Percentiles rank a stretch among this genome's conserved stretches.
Evolutionary conservation across 1,284 basidiomycete genomes (phyloP).

Genomic region (Rhodofomes roseus): DNA sequence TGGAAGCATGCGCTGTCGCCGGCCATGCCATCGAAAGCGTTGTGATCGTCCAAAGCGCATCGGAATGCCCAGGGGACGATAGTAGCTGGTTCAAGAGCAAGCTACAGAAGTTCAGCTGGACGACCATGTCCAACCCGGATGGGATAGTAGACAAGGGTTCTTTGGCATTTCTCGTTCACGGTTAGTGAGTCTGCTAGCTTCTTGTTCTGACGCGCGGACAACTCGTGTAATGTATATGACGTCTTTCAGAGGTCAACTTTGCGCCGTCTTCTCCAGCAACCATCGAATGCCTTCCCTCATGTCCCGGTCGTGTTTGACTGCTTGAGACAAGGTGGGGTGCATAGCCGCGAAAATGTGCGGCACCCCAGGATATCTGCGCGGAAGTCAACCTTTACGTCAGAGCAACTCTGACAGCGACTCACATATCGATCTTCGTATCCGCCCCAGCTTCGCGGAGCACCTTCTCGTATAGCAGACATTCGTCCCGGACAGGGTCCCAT

Average conservation of each 20-base stretch:
- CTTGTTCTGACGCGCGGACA: no score
- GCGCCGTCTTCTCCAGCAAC: slow-evolving; percentile 4
- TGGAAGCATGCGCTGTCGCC: no score
- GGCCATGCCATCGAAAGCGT: no score
- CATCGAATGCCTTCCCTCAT: slow-evolving; percentile 7
- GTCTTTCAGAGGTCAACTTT: not conserved
- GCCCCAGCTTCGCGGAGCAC: slow-evolving; percentile 18
- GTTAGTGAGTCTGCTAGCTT: no score
- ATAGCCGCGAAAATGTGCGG: slow-evolving; percentile 11
- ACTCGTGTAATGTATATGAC: no score
- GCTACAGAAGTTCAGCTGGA: no score
- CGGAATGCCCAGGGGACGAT: no score
- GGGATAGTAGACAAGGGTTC: no score
- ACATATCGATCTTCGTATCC: slow-evolving; percentile 17
- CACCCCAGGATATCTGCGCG: slow-evolving; percentile 11
- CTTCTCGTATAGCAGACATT: slow-evolving; percentile 20
- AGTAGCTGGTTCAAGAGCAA: no score
- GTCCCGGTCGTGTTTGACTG: slow-evolving; percentile 6
- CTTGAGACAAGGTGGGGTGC: not conserved
- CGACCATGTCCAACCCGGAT: no score
- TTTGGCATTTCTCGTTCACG: no score
- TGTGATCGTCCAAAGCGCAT: no score
- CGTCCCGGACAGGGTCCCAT: slow-evolving; percentile 21
- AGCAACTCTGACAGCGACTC: not conserved
- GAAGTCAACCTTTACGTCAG: not conserved